These are phyloP conservation scores for Penicillium turbatum DNA, from an alignment of 495 filamentous ascomycete genomes.

Conservation along the genomic window DNA sequence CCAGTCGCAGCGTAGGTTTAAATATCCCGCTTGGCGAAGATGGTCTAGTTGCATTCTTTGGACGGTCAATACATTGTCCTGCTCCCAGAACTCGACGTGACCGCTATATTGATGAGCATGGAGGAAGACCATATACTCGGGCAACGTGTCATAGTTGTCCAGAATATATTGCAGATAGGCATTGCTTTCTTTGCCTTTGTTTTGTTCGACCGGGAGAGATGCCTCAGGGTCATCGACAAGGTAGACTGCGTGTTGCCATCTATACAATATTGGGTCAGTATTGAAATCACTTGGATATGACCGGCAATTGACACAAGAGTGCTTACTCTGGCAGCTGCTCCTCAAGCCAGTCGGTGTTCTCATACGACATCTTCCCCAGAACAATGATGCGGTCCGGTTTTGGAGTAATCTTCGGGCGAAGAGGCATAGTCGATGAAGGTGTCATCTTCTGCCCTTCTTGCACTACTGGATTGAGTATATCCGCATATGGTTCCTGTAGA, in stretches of 20 bases:
- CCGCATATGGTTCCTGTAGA: not conserved
- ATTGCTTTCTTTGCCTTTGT: constrained; percentile 48
- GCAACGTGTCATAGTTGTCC: constrained; percentile 46
- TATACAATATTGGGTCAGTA: constrained; percentile 11
- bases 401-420: constrained; percentile 16
- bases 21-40: constrained; percentile 43
- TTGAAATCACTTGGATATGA: not conserved
- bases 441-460: not conserved
- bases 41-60: constrained; percentile 37
- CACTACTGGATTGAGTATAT: not conserved
- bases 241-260: constrained; percentile 53
- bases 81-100: constrained; percentile 42
- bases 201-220: constrained; percentile 30
- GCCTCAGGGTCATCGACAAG: constrained; percentile 54
- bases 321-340: constrained; percentile 39
- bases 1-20: constrained; percentile 46
- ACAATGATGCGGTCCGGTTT: constrained; percentile 35
- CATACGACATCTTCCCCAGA: constrained; percentile 34
- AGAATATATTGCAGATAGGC: constrained; percentile 51
- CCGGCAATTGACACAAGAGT: not conserved
- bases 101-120: constrained; percentile 42
- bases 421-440: constrained; percentile 12
- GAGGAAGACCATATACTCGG: constrained; percentile 46
- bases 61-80: constrained; percentile 41
- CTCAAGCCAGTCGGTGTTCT: constrained; percentile 40